Evolutionary conservation across 305 asterid species (phyloP).

Genomic region (Galium porrigens): DNA sequence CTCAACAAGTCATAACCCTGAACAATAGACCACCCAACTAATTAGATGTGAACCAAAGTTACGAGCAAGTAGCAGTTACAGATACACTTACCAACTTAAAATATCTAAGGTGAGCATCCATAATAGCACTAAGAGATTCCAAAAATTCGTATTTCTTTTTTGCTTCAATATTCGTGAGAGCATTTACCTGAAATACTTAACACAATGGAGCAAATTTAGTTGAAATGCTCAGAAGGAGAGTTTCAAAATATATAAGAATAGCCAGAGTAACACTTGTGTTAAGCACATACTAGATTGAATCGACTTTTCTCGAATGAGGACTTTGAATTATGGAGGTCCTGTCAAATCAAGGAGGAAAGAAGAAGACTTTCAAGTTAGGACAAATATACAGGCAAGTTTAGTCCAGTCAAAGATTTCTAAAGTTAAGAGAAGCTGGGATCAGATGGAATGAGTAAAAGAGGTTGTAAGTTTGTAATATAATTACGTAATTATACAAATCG

Average conservation of each 20-base stretch:
- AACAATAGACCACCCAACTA: slow-evolving; percentile 16
- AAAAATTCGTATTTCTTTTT: slow-evolving; percentile 87
- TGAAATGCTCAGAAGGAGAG: slow-evolving; percentile 16
- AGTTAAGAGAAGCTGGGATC: background rate
- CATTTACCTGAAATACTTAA: slow-evolving; percentile 71
- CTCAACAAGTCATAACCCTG: slow-evolving; percentile 77
- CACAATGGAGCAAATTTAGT: slow-evolving; percentile 29
- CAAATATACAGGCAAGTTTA: background rate
- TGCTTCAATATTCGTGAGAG: slow-evolving; percentile 72
- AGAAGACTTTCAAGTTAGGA: slow-evolving; percentile 13
- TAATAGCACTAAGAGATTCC: slow-evolving; percentile 93
- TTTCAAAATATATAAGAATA: slow-evolving; percentile 10
- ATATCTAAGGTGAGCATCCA: slow-evolving; percentile 93
- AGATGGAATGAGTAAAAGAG: background rate
- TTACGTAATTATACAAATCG: background rate
- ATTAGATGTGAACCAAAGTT: slow-evolving; percentile 18
- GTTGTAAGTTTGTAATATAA: background rate
- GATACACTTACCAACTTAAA: slow-evolving; percentile 60
- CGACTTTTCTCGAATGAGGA: slow-evolving; percentile 92
- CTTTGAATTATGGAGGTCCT: slow-evolving; percentile 92
- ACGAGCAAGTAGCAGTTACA: slow-evolving; percentile 19
- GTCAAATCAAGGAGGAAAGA: slow-evolving; percentile 28
- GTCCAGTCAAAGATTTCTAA: background rate
- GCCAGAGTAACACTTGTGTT: slow-evolving; percentile 18
- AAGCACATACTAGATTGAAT: slow-evolving; percentile 64